Evolutionary conservation across 768 basidiomycete species (phyloP).

Genomic region (Terana coerulea): DNA sequence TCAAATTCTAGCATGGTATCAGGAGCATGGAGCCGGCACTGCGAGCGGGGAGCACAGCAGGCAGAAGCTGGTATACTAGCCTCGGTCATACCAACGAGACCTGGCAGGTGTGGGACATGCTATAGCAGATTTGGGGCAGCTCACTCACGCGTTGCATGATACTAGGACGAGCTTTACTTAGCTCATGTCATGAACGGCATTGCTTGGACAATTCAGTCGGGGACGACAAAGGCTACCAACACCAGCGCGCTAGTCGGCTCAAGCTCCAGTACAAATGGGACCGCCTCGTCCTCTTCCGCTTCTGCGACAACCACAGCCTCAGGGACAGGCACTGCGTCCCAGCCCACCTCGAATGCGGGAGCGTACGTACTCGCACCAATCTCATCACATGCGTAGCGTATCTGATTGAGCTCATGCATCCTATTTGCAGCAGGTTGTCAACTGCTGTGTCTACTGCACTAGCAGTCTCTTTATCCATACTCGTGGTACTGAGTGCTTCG

Average conservation of each 20-base stretch:
- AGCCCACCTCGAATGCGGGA: background rate
- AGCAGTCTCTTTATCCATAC: too few species aligned
- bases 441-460: too few species aligned
- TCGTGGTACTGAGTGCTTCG: too few species aligned
- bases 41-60: slow-evolving; percentile 44
- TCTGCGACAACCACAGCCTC: background rate
- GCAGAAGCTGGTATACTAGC: slow-evolving; percentile 81
- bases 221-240: slow-evolving; percentile 69
- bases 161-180: slow-evolving; percentile 64
- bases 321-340: background rate
- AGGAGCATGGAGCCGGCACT: slow-evolving; percentile 68
- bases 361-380: background rate
- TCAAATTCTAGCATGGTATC: slow-evolving; percentile 87
- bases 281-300: background rate
- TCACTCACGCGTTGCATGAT: slow-evolving; percentile 3
- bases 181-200: slow-evolving; percentile 74
- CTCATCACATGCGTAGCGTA: background rate
- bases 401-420: too few species aligned
- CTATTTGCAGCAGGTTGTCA: too few species aligned
- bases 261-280: background rate
- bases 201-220: slow-evolving; percentile 65
- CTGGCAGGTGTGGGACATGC: slow-evolving; percentile 53
- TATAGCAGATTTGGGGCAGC: background rate
- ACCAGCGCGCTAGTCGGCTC: slow-evolving; percentile 54
- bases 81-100: slow-evolving; percentile 78